Conservation (phyloP, 116 monocot species). For the Thalassia testudinum region DNA sequence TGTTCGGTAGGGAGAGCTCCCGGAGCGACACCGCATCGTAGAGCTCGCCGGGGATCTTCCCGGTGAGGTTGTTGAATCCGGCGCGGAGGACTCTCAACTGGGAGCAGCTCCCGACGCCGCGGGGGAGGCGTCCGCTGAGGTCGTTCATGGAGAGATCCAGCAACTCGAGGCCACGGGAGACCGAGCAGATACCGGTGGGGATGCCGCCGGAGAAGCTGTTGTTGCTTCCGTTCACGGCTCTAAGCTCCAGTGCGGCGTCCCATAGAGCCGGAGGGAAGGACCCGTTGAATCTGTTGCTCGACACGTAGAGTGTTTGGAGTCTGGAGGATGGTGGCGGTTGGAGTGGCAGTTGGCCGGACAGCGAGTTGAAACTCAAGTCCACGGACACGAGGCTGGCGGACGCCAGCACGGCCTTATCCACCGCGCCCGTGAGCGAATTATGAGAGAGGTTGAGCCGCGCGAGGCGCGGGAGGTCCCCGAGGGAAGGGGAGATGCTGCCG, state of each 20-base stretch:
- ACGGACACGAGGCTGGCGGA: constrained; percentile 11
- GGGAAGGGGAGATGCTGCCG: constrained; percentile 4
- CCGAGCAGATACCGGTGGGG: constrained; percentile 13
- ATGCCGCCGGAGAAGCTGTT: constrained; percentile 46
- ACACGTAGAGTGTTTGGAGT: constrained; percentile 14
- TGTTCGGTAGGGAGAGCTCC: constrained; percentile 16
- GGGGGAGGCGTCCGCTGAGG: constrained; percentile 19
- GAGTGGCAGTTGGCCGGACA: constrained; percentile 10
- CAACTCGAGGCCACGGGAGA: constrained; percentile 6
- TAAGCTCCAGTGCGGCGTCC: constrained; percentile 3
- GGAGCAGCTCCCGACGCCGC: constrained; percentile 26
- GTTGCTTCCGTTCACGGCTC: constrained; percentile 23
- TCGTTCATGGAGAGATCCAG: constrained; percentile 30
- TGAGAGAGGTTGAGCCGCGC: constrained; percentile 9
- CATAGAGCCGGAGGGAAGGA: constrained; percentile 8
- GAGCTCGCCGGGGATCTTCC: constrained; percentile 20
- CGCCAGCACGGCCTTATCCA: constrained; percentile 12
- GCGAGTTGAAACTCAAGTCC: constrained; percentile 36
- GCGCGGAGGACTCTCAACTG: constrained; percentile 15
- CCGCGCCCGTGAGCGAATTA: constrained; percentile 11
- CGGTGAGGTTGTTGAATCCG: constrained; percentile 28
- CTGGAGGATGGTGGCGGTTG: background rate
- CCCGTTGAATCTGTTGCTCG: constrained; percentile 26
- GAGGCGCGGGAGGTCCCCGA: constrained; percentile 1
- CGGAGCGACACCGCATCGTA: constrained; percentile 16